Evolutionary conservation across 2,329 filamentous ascomycete species (phyloP).

Genomic region (Sphaceloma murrayae): DNA sequence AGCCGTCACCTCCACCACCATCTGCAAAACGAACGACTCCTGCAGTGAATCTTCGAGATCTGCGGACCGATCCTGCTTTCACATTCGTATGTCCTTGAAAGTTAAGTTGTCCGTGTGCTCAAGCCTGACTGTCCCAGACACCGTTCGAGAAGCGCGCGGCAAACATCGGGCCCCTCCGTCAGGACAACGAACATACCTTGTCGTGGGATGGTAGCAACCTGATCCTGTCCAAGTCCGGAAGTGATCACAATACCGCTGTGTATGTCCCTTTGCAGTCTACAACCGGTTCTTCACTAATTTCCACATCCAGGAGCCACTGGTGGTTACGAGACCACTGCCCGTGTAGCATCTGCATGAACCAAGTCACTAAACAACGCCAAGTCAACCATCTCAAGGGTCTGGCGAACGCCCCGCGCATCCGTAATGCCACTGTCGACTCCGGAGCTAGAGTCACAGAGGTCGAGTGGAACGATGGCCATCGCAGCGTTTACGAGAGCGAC

Average conservation of each 20-base stretch:
- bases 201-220: slow-evolving; percentile 13
- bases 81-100: slow-evolving; percentile 6
- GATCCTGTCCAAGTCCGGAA: slow-evolving; percentile 6
- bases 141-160: slow-evolving; percentile 8
- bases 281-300: not conserved
- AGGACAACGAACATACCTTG: not conserved
- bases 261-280: not conserved
- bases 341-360: slow-evolving; percentile 19
- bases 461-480: slow-evolving; percentile 19
- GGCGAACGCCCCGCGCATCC: not conserved
- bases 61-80: not conserved
- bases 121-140: not conserved
- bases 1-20: not conserved
- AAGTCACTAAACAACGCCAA: slow-evolving; percentile 19
- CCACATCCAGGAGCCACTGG: slow-evolving; percentile 6
- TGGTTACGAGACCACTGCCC: slow-evolving; percentile 19
- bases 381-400: slow-evolving; percentile 18
- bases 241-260: slow-evolving; percentile 6
- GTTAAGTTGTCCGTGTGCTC: too few relatives aligned
- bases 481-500: slow-evolving; percentile 17
- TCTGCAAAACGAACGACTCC: not conserved
- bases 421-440: slow-evolving; percentile 13
- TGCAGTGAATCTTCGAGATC: slow-evolving; percentile 1
- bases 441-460: slow-evolving; percentile 14
- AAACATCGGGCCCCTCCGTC: slow-evolving; percentile 2